Percentiles rank a stretch among this genome's conserved stretches.
phyloP scores from a whole-genome alignment of 208 protist genomes.

The Naegleria fowleri region DNA sequence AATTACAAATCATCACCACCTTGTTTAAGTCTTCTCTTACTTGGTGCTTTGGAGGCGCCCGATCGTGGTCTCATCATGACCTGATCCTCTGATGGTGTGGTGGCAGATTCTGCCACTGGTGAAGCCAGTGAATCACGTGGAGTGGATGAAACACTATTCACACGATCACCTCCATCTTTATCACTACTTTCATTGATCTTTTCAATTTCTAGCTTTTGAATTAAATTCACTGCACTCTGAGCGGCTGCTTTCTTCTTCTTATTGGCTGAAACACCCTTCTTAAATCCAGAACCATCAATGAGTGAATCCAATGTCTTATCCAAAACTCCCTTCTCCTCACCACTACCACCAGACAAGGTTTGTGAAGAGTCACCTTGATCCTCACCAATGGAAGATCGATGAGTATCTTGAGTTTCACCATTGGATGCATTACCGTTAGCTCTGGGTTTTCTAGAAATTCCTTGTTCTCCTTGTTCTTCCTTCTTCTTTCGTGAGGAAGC shows the following conservation, averaged over 20 bases:
- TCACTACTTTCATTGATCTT: neutral
- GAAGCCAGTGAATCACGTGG: neutral
- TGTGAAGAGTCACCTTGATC: neutral
- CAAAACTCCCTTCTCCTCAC: neutral
- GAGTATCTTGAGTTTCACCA: too few species aligned
- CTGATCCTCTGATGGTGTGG: neutral
- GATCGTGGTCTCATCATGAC: too few species aligned
- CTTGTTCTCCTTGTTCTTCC: neutral
- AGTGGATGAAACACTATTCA: neutral
- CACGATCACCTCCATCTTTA: neutral
- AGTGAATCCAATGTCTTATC: conserved; percentile 11
- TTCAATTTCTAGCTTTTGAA: neutral
- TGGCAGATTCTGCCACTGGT: neutral
- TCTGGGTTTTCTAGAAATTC: neutral
- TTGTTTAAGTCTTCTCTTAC: neutral
- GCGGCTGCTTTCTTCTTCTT: neutral
- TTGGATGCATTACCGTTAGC: too few species aligned
- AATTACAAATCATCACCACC: neutral
- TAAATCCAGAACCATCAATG: neutral
- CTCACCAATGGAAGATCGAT: too few species aligned
- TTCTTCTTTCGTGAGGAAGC: neutral
- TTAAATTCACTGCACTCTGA: neutral
- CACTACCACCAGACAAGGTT: neutral
- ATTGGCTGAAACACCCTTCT: neutral
- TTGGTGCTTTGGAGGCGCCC: neutral